Evolutionary conservation across 2,329 filamentous ascomycete species (phyloP), one percentile per base, ranked within the genome.

Genomic region (Phaeosphaeria sp.): DNA sequence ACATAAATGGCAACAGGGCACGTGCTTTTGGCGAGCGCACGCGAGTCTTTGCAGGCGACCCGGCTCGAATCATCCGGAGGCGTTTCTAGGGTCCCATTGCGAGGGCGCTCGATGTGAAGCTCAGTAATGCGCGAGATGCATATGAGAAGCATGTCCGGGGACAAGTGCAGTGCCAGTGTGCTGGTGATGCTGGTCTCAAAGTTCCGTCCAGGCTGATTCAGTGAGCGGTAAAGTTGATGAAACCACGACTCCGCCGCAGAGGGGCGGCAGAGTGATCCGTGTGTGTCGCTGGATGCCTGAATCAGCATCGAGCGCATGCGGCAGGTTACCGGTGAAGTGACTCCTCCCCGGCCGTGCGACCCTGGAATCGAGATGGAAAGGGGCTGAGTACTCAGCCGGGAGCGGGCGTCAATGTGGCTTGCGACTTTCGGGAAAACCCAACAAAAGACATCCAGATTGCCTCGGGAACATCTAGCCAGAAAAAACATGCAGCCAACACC

Each of bases 1-100:
- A 40, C 49, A 27, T 20, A 27, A 40, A 15, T 42, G 51, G 51
- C 21, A 53, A 20, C 11, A 30, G 17, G 51, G 51, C 51, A 53
- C 51, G 51, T 47, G 49, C 39, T 39, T 39, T 39, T 17, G 13
- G 36, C 36, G 36, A 39, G 15, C 17, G 36, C 36, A 39, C 36
- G 36, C 36, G 36, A 39, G 15, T 4, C 17, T n/a, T 17, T 17
- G 36, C n/a, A 39, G 36, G 36, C 36, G 36, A 39, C 36, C 36
- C 36, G 36, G 36, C 36, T 39, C 36, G 36, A 39, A 13, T 39
- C 36, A 17, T 39, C 36, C 36, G 36, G 36, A 13, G 5, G 36
- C 36, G 36, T 39, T 17, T 39, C 17, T 15, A 6, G 13, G n/a
- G 6, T 39, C 15, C 36, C n/a, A 15, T 15, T 39, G 15, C 36